Evolutionary conservation across 148 eudicot species (phyloP).

Genomic region (Pharnaceum exiguum): DNA sequence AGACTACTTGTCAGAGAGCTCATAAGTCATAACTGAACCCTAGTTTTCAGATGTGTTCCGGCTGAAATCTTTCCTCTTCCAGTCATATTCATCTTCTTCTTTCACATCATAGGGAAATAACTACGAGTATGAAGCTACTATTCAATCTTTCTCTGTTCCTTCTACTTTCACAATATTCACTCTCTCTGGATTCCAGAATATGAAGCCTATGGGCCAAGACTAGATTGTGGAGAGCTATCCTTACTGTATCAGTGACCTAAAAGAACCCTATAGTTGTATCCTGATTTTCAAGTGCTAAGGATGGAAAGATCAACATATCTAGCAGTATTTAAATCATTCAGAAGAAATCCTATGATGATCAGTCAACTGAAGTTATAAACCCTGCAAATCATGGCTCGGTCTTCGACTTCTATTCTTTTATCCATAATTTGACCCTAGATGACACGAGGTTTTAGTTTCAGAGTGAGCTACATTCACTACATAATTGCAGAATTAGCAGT

Average conservation of each 20-base stretch:
- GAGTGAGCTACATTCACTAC: background rate
- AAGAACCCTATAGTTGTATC: conserved; percentile 6
- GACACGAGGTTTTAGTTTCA: background rate
- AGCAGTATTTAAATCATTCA: background rate
- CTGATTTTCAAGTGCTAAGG: conserved; percentile 5
- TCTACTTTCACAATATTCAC: background rate
- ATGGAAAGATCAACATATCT: background rate
- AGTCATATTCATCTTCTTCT: no score
- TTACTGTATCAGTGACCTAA: background rate
- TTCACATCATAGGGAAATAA: no score
- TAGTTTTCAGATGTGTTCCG: no score
- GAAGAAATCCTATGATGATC: background rate
- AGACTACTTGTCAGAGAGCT: no score
- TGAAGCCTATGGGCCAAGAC: conserved; percentile 8
- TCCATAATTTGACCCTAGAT: conserved; percentile 12
- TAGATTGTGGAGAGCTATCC: conserved; percentile 17
- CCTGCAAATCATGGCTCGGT: background rate
- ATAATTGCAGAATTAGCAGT: background rate
- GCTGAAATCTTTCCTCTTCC: no score
- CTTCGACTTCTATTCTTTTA: background rate
- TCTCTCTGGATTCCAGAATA: background rate
- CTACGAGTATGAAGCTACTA: background rate
- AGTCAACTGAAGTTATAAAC: conserved; percentile 3
- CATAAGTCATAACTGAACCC: no score
- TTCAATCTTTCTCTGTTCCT: background rate